Evolutionary conservation across 2,329 filamentous ascomycete genomes (phyloP), one percentile per base, ranked within the genome.

Genomic region (Apiospora malaysiana): DNA sequence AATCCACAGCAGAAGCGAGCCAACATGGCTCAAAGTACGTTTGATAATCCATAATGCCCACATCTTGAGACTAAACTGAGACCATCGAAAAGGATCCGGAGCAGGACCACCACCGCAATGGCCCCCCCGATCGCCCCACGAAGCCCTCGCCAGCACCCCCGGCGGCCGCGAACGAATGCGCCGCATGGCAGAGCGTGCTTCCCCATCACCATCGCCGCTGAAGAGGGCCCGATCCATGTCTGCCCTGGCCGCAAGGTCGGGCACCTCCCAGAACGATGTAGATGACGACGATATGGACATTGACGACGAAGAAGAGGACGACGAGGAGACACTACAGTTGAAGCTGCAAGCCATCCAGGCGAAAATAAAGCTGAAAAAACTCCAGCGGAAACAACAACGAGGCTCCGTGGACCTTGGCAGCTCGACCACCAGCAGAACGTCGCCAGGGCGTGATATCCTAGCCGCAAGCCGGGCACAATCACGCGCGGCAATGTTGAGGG

Each of bases 321-420:
- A 97, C 75, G 95, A 98, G 80, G 95, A 98, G 84, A 97, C 91
- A 1, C 83, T 98, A 45, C 90, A 97, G 78, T 84, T 99, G 73
- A 91, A 97, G 79, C 84, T 98, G 6, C 91, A 95, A 74, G 94
- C 93, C 70, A 97, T 99, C 71, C 92, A 98, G 81, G 94, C 95
- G 8, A 91, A 92, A 72, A 83, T 98, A 69, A 96, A 92, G 81
- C 82, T 98, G 74, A 98, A 98, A 81, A 94, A 92, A 78, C 83
- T 98, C 18, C 93, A 96, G 79, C 91, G 21, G 74, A 73, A 67
- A 66, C 71, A 51, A 73, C 75, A 42, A 65, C 56, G 37, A 63
- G 72, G 47, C 1, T 63, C 66, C 51, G 59, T 65, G 32, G 69
- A 69, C 12, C 56, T 47, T 4, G 69, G 51, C 40, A 65, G 49